phyloP scores from a whole-genome alignment of 148 eudicot species.

The Silene uniflora region DNA sequence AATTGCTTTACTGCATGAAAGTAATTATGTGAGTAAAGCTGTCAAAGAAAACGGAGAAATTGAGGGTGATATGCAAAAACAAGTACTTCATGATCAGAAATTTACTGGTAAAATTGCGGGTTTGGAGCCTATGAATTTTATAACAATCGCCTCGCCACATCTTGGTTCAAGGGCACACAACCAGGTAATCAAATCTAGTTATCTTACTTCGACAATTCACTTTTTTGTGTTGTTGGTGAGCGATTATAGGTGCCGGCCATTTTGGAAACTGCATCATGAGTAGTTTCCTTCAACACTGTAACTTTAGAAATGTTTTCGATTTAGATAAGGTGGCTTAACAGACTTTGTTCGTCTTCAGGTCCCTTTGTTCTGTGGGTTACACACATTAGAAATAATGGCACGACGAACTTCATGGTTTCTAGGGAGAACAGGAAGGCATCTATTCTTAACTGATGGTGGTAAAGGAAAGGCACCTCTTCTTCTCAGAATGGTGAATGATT shows the following conservation, averaged over 20 bases:
- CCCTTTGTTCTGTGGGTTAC: constrained; percentile 71
- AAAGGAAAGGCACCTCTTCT: constrained; percentile 72
- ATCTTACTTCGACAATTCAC: too few species aligned
- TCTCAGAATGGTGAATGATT: constrained; percentile 66
- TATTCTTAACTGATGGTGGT: constrained; percentile 61
- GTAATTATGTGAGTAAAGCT: constrained; percentile 23
- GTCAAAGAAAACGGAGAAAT: constrained; percentile 30
- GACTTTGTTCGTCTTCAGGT: constrained; percentile 36
- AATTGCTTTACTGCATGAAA: constrained; percentile 60
- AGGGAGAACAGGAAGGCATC: constrained; percentile 75
- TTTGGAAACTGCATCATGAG: too few species aligned
- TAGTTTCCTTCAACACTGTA: too few species aligned
- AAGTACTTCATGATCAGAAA: constrained; percentile 35
- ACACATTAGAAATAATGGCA: constrained; percentile 57
- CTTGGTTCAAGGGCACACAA: constrained; percentile 90
- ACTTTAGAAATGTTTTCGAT: too few species aligned
- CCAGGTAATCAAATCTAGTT: constrained; percentile 43
- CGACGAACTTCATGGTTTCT: constrained; percentile 56
- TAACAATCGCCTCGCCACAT: constrained; percentile 86
- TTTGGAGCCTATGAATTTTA: constrained; percentile 76
- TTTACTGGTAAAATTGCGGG: constrained; percentile 65
- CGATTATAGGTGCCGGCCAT: too few species aligned
- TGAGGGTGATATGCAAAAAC: constrained; percentile 23
- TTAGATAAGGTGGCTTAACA: not conserved
- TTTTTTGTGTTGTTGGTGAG: too few species aligned